phyloP scores from a whole-genome alignment of 23 red algal species.

The Chondrus crispus region DNA sequence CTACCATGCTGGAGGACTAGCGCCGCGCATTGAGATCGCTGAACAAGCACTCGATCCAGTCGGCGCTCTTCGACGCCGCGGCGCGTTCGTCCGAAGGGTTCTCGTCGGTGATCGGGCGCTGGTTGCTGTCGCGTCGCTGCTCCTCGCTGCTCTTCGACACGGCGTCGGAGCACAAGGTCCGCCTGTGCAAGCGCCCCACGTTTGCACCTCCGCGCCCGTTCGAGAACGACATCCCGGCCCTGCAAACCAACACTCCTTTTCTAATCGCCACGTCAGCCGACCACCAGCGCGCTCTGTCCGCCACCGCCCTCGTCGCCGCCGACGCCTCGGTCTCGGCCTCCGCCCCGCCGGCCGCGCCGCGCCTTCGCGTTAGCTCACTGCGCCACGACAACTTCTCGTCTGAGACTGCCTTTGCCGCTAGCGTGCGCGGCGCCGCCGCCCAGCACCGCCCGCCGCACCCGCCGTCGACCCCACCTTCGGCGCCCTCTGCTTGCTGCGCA shows the following conservation, averaged over 20 bases:
- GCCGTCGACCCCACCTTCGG: constrained; percentile 54
- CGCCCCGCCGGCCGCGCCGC: too few species aligned
- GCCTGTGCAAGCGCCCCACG: constrained; percentile 61
- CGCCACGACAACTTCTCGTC: constrained; percentile 9
- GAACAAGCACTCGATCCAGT: constrained; percentile 49
- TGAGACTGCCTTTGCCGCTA: background rate
- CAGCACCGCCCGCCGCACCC: constrained; percentile 21
- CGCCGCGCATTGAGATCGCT: constrained; percentile 59
- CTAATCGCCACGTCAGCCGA: constrained; percentile 54
- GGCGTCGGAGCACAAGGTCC: constrained; percentile 45
- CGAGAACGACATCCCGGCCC: constrained; percentile 41
- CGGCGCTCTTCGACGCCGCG: constrained; percentile 63
- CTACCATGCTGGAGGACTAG: too few species aligned
- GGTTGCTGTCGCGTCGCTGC: constrained; percentile 54
- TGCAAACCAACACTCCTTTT: constrained; percentile 62
- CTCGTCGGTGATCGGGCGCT: constrained; percentile 53
- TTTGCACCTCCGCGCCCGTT: constrained; percentile 18
- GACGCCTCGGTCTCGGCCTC: too few species aligned
- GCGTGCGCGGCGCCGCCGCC: constrained; percentile 1
- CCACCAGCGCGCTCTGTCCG: constrained; percentile 14
- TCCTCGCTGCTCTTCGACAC: constrained; percentile 20
- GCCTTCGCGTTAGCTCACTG: background rate
- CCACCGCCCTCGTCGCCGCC: background rate
- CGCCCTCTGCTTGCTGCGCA: constrained; percentile 39
- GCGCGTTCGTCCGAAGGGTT: constrained; percentile 55